Evolutionary conservation across 176 grass and related monocot species (phyloP).

Genomic region (Saccharum officinarum): DNA sequence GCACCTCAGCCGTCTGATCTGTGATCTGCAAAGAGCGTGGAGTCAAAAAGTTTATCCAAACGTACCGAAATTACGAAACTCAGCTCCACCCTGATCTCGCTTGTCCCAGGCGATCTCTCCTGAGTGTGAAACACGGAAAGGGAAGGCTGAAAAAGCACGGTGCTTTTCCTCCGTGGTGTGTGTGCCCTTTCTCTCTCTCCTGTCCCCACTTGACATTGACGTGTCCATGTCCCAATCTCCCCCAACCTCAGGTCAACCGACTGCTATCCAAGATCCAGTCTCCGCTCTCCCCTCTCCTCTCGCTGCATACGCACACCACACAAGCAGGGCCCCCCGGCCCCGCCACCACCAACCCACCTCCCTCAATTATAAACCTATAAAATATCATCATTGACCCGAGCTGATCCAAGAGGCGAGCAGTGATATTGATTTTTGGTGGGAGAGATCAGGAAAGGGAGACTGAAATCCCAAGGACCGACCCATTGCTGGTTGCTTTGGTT

Average conservation of each 20-base stretch:
- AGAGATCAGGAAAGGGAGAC: background rate
- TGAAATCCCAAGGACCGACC: slow-evolving; percentile 28
- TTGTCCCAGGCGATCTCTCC: background rate
- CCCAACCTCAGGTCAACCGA: slow-evolving; percentile 31
- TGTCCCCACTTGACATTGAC: slow-evolving; percentile 29
- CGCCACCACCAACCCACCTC: slow-evolving; percentile 18
- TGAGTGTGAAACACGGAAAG: slow-evolving; percentile 20
- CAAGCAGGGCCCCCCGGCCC: background rate
- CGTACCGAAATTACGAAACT: too few species aligned
- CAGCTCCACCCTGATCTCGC: background rate
- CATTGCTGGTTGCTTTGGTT: background rate
- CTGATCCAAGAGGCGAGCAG: slow-evolving; percentile 23
- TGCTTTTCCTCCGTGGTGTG: background rate
- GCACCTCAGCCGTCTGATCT: too few species aligned
- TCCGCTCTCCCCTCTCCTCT: background rate
- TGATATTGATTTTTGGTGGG: background rate
- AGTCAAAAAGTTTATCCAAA: background rate
- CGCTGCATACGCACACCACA: too few species aligned
- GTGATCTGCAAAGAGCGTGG: too few species aligned
- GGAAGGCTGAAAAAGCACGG: background rate
- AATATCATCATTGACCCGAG: slow-evolving; percentile 28
- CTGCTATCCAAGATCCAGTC: slow-evolving; percentile 43
- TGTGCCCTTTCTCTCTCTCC: background rate
- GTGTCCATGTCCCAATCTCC: slow-evolving; percentile 1
- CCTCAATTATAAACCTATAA: slow-evolving; percentile 29